Base-by-base conservation (phyloP, 306 rosid species). In the Ammopiptanthus mongolicus region DNA sequence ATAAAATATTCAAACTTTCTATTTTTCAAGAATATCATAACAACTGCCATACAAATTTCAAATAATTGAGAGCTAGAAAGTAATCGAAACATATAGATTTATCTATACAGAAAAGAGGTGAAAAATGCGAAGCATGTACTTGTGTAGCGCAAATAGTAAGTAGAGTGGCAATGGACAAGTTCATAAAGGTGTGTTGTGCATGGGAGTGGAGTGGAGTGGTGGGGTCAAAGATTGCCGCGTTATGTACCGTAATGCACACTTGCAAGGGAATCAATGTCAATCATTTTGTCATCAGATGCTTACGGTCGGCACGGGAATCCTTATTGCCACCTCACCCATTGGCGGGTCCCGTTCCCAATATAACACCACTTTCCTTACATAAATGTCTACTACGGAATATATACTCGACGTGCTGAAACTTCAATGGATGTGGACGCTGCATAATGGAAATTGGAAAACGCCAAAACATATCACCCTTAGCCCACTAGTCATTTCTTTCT, bases 231-330 rank as follows among this genome's bases (percentile, higher is more conserved):
- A 39, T 61, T 34, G 48, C 34, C 65, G 70, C 51, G 82, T 77
- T 47, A 33, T 60, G 80, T 52, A 42, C 65, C 78, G 28, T 71
- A 65, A 57, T 66, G 73, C 52, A 48, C 60, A 50, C 8, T 65
- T 58, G 63, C 41, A 50, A 50, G 6, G 76, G 65, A 84, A 81
- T 84, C 87, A 75, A 57, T 28, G 14, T 81, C 91, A 81, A 78
- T 90, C 84, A 65, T 84, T 82, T 58, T 68, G 63, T 65, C 78
- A 64, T 48, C 8, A 80, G 89, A 90, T 88, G 92, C 90, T 84
- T 77, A n/a, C 50, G 90, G 87, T 85, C 88, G 88, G 87, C 73
- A 66, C 64, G 82, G 83, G 84, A 65, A 80, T 75, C 82, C 91
- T 69, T 69, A 3, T 62, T 78, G 77, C 88, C 87, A 86, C 83